Conservation (phyloP, 2,329 filamentous ascomycete species). For the Aureobasidium sp. region DNA sequence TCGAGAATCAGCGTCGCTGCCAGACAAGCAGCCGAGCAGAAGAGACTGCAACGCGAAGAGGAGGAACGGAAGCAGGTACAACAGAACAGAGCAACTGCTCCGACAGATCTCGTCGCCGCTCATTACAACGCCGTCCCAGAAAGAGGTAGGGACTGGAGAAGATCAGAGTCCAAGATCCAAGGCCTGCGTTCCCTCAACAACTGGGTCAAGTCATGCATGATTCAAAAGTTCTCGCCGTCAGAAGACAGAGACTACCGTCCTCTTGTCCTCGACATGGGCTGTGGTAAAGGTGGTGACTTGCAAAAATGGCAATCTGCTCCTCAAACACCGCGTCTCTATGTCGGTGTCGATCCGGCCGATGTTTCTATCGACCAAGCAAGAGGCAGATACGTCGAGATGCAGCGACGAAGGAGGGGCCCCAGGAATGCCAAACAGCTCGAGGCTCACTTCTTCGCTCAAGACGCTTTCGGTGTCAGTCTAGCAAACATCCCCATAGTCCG, state of each 20-base stretch:
- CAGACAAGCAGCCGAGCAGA: slow-evolving; percentile 56
- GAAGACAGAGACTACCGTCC: slow-evolving; percentile 47
- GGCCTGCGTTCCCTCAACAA: slow-evolving; percentile 94
- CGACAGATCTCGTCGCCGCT: slow-evolving; percentile 78
- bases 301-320: slow-evolving; percentile 94
- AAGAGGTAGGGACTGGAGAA: slow-evolving; percentile 86
- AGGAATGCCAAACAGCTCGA: slow-evolving; percentile 36
- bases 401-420: slow-evolving; percentile 42
- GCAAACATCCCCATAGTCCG: slow-evolving; percentile 72
- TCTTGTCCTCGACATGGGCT: slow-evolving; percentile 85
- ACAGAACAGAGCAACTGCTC: slow-evolving; percentile 45
- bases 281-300: slow-evolving; percentile 91
- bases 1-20: slow-evolving; percentile 58
- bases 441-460: slow-evolving; percentile 79
- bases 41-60: slow-evolving; percentile 32
- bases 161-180: slow-evolving; percentile 90
- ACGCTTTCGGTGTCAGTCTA: slow-evolving; percentile 81
- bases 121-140: slow-evolving; percentile 97
- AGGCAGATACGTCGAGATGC: slow-evolving; percentile 71
- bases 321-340: slow-evolving; percentile 84
- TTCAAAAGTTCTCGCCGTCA: slow-evolving; percentile 75
- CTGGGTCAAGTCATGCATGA: slow-evolving; percentile 96
- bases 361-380: slow-evolving; percentile 84
- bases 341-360: slow-evolving; percentile 87
- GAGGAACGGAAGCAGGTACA: slow-evolving; percentile 43